Conservation (phyloP, 768 basidiomycete genomes). For the Suillus cothurnatus region DNA sequence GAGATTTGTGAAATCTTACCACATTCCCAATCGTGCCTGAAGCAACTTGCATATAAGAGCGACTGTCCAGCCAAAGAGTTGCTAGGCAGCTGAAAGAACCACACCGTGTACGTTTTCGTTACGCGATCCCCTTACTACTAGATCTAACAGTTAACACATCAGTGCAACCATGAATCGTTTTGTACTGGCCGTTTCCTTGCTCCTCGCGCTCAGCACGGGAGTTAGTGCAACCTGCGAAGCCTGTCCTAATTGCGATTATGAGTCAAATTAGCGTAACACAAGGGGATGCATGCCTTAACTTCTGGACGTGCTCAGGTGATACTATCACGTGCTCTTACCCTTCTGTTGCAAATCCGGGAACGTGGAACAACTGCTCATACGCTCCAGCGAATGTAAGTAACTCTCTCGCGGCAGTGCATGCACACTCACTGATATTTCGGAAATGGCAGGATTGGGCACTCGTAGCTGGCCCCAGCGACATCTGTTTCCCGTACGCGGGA, state of each 20-base stretch:
- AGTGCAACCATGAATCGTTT: not conserved
- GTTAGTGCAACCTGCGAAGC: not conserved
- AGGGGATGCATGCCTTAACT: conserved; percentile 4
- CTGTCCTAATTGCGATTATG: conserved; percentile 5
- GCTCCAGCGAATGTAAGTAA: not conserved
- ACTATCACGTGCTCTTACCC: conserved; percentile 1
- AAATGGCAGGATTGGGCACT: not conserved
- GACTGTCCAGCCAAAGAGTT: not conserved
- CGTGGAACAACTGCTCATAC: not conserved
- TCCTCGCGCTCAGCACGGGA: not conserved
- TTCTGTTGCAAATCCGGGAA: conserved; percentile 3
- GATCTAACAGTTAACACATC: not conserved
- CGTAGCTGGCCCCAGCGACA: not conserved
- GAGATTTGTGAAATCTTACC: not conserved
- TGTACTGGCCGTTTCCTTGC: not conserved
- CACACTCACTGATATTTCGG: not conserved
- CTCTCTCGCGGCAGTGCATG: not conserved
- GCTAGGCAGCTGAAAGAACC: not conserved
- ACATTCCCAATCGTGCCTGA: not conserved
- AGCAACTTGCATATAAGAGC: not conserved
- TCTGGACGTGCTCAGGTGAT: conserved; percentile 2
- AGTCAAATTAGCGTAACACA: not conserved
- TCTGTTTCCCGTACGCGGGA: not conserved
- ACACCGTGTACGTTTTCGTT: not conserved
- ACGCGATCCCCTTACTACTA: not conserved